Conservation (phyloP, 2,329 filamentous ascomycete genomes). For the Neurospora sp. region DNA sequence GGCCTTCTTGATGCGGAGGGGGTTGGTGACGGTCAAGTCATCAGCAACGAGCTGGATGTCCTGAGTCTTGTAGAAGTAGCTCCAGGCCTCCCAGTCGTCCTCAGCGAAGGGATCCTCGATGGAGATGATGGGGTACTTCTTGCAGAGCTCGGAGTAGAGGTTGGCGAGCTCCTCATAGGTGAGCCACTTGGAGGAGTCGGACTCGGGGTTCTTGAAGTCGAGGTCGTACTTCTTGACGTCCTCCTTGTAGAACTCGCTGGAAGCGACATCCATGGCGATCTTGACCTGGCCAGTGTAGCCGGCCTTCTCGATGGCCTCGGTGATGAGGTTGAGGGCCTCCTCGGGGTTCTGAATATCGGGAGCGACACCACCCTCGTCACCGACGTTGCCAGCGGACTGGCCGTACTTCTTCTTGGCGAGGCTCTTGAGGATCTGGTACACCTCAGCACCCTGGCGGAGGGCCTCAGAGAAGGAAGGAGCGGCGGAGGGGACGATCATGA, state of each 20-base stretch:
- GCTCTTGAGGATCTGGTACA: slow-evolving; percentile 95
- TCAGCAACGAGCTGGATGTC: slow-evolving; percentile 98
- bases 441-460: slow-evolving; percentile 91
- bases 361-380: slow-evolving; percentile 98
- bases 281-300: slow-evolving; percentile 95
- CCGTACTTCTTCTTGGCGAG: slow-evolving; percentile 99
- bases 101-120: slow-evolving; percentile 99
- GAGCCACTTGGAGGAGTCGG: slow-evolving; percentile 93
- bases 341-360: slow-evolving; percentile 96
- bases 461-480: slow-evolving; percentile 91
- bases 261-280: slow-evolving; percentile 98
- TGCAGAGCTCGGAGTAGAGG: slow-evolving; percentile 74
- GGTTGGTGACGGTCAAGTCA: slow-evolving; percentile 98
- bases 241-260: slow-evolving; percentile 98
- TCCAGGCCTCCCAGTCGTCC: slow-evolving; percentile 99
- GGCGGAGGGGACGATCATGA: slow-evolving; percentile 82
- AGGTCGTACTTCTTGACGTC: slow-evolving; percentile 99
- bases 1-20: slow-evolving; percentile 97
- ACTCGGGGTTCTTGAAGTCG: slow-evolving; percentile 99
- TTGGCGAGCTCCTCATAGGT: slow-evolving; percentile 95
- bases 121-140: slow-evolving; percentile 97
- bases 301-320: slow-evolving; percentile 83
- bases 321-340: slow-evolving; percentile 95
- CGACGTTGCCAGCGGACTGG: slow-evolving; percentile 96
- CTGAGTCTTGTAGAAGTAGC: slow-evolving; percentile 99